Percentiles rank a stretch among this genome's conserved stretches.
Conservation (phyloP, 305 asterid species). For the Lippia alba region DNA sequence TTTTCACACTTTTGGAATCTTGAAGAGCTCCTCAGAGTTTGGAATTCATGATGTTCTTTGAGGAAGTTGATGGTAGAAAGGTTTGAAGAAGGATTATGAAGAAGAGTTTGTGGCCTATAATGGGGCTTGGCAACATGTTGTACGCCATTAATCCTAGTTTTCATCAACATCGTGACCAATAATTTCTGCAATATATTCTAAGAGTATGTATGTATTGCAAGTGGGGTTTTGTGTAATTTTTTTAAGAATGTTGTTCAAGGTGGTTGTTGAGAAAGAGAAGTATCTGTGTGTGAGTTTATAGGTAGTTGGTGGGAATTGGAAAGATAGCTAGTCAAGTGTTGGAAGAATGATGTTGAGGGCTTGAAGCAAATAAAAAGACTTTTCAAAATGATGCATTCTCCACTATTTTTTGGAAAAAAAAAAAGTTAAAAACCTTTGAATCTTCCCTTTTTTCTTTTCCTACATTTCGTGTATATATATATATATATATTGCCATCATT, state of each 20-base stretch:
- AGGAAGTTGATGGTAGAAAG: neutral
- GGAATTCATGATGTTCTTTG: slow-evolving; percentile 24
- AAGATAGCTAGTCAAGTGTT: neutral
- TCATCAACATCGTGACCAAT: slow-evolving; percentile 18
- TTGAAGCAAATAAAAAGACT: neutral
- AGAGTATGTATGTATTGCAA: neutral
- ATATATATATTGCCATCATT: neutral
- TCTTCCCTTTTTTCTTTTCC: neutral
- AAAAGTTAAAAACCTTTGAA: slow-evolving; percentile 17
- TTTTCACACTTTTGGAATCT: slow-evolving; percentile 16
- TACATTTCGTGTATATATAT: too few species aligned
- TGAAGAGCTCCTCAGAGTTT: slow-evolving; percentile 29
- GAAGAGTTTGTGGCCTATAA: neutral
- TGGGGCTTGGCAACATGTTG: slow-evolving; percentile 8
- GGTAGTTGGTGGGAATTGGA: slow-evolving; percentile 10
- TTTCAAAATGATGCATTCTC: slow-evolving; percentile 17
- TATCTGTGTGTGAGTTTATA: neutral
- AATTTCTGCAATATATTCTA: slow-evolving; percentile 16
- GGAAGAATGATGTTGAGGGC: neutral
- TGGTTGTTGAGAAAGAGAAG: neutral
- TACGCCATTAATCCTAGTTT: slow-evolving; percentile 5
- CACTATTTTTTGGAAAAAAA: slow-evolving; percentile 14
- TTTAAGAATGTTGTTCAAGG: neutral
- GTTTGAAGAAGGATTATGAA: slow-evolving; percentile 18
- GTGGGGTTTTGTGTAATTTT: neutral